Conservation (phyloP, 495 filamentous ascomycete species). For the Xylaria palmicola region DNA sequence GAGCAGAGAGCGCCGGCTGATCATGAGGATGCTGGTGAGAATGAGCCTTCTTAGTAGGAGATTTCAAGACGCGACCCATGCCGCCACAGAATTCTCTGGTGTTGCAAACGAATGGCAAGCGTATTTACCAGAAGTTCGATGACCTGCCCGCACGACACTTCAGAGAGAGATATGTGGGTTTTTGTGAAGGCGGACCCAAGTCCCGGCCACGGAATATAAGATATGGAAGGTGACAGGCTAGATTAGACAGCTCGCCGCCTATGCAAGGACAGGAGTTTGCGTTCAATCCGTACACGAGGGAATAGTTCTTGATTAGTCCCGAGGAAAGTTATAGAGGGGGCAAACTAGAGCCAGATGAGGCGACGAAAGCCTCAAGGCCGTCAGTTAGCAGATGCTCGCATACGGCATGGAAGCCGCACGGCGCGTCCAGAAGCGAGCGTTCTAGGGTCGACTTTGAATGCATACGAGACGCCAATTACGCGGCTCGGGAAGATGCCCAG, state of each 20-base stretch:
- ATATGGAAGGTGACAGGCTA: constrained; percentile 10
- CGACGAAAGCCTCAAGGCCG: no score
- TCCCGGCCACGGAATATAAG: not conserved
- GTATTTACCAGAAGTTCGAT: not conserved
- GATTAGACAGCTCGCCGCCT: constrained; percentile 2
- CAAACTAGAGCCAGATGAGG: constrained; percentile 9
- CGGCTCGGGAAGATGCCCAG: constrained; percentile 1
- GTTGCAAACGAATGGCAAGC: not conserved
- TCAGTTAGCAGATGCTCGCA: no score
- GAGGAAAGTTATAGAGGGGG: not conserved
- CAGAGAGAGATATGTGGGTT: constrained; percentile 7
- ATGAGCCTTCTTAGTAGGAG: not conserved
- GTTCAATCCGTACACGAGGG: constrained; percentile 13
- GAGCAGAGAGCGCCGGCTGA: not conserved
- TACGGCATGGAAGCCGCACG: constrained; percentile 13
- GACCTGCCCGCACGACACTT: constrained; percentile 6
- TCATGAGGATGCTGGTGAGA: not conserved
- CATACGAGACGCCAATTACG: constrained; percentile 6
- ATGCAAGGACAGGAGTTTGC: constrained; percentile 12
- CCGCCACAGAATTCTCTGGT: not conserved
- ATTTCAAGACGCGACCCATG: not conserved
- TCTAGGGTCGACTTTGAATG: constrained; percentile 21
- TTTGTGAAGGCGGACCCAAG: not conserved
- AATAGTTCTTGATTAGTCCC: constrained; percentile 4
- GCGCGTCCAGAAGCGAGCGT: not conserved